Base-by-base conservation (phyloP, 2,329 filamentous ascomycete genomes). In the Fonsecaea pugnacius region DNA sequence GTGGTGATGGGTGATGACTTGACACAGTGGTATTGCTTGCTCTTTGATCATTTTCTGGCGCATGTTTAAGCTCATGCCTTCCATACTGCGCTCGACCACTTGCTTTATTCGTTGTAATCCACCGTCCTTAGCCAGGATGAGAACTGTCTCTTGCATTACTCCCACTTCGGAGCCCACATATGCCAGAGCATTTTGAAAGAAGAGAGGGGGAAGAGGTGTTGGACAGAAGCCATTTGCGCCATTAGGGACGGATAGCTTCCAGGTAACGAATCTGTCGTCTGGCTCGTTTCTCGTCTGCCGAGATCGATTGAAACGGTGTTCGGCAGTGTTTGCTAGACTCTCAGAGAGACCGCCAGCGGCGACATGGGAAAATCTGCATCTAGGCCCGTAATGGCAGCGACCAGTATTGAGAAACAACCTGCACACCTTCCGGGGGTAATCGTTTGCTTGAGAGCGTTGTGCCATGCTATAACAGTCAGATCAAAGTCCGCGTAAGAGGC, bases 21-120 rank as follows among this genome's bases (percentile, higher is more conserved):
- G 40, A 46, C 40, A 46, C 6, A 46, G 40, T 21, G 40, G 40
- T 21, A 46, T 46, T n/a, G 40, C 40, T 46, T 46, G 40, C 40
- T 46, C 40, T 46, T 46, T 46, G n/a, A 46, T 21, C n/a, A 12
- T 46, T 24, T 46, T 46, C n/a, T n/a, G 8, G 40, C 40, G 40
- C 18, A 3, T 21, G 3, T 12, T 9, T 12, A 46, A 21, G 40
- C 40, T 46, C 40, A 46, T 46, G 40, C 40, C 40, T 21, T 46
- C 40, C 40, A 46, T 21, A 18, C 12, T 46, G n/a, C 18, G 40
- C 40, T 46, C 40, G 18, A 46, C 40, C n/a, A 46, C 40, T 46
- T 46, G 40, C 21, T 46, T 46, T 46, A 46, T 46, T 46, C 40
- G 40, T 46, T 21, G 40, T 21, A 46, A 46, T 46, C 40, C 40